Evolutionary conservation across 306 rosid species (phyloP), one percentile per base, ranked within the genome.

Genomic region (Vigna radiata): DNA sequence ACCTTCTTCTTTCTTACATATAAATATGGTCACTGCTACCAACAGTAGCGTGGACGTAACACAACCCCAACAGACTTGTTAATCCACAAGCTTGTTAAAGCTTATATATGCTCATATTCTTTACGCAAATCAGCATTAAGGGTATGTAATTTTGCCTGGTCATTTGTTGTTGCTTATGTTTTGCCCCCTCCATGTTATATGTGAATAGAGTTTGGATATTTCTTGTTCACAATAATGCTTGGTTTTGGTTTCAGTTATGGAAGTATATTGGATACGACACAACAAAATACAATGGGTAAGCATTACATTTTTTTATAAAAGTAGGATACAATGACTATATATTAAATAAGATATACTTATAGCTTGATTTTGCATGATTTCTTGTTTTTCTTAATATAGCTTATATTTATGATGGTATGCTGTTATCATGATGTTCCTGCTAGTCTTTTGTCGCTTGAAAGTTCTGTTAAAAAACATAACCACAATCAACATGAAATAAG

Each of bases 111-210:
- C 80, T 92, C 95, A 0, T 85, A 96, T 75, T 86, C 93, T 15
- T 77, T 92, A 56, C 91, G 90, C 55, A 92, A 90, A 87, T 85
- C 94, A 74, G 97, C 97, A 13, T 80, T 92, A 76, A 84, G 88
- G 79, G 97, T 92, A 83, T 60, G 93, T 65, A 60, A 43, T 56
- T 0, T 33, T 39, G 27, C 44, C 56, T 58, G 56, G 43, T 56
- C 55, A 72, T 56, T 72, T 41, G 8, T 21, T 19, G 8, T 10
- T 25, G 15, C 46, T 68, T 68, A 15, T 72, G 73, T 77, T 72
- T n/a, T 73, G 1, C 21, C 60, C 19, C 52, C 10, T 9, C 27
- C 18, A 50, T 61, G 13, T 68, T 41, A 19, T 70, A 29, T 56
- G 53, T 75, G 36, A 48, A 18, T 43, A 39, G 65, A 54, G 62